Evolutionary conservation across 805 yeast species (phyloP), one percentile per base, ranked within the genome.

Genomic region (Cyberlindnera lachancei): DNA sequence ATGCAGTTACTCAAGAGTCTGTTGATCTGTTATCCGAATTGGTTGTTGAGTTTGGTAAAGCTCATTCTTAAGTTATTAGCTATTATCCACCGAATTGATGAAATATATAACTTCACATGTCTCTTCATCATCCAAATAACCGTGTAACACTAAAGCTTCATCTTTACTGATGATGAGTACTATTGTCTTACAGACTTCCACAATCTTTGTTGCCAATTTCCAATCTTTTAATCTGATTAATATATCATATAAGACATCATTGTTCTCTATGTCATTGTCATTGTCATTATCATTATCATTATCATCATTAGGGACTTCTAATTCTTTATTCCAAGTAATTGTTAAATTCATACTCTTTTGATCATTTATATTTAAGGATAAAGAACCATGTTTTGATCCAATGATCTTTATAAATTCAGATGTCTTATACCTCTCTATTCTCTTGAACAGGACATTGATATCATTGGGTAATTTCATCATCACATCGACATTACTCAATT

Each of bases 31-130:
- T 38, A 25, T 38, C 36, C 12, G 30, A 15, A 12, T 29, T 30
- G 15, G 40, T 41, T 14, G 30, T 23, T 24, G 40, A 37, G 35
- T 37, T 41, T 27, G 45, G 39, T 19, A 61, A 73, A 29, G 66
- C 44, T 18, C 53, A 62, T 41, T 18, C 7, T 5, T 11, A 7
- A 17, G 7, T 17, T 16, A 7, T 3, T 9, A 15, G 17, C 19
- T 23, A 40, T 17, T 29, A 5, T 45, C 37, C 37, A 41, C 35
- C 36, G 52, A 50, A 46, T 54, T 34, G 49, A 81, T 67, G 48
- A 73, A 79, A 50, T 76, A 82, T 7, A 76, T 63, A 15, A 82
- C 67, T 45, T 79, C 82, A 16, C 79, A 78, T 18, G 70, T 73
- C 30, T 75, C 77, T 19, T 70, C 66, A 31, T 76, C 77, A 36